Evolutionary conservation across 1,139 yeast genomes (phyloP), one percentile per base, ranked within the genome.

Genomic region (Yamadazyma conglobata): DNA sequence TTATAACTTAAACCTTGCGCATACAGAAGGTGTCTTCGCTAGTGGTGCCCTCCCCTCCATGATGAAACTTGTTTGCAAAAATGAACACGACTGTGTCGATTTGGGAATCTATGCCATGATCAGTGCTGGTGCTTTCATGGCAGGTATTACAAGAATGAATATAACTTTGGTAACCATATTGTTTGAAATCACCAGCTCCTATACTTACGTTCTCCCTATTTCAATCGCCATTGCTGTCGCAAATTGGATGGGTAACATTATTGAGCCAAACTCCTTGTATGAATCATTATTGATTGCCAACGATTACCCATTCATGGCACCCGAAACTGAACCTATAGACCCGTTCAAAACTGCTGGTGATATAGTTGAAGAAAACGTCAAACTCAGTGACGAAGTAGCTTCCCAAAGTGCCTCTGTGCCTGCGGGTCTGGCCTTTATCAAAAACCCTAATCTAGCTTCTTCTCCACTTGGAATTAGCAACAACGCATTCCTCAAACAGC

Each of bases 61-160:
- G 3, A 43, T 49, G 47, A 33, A 39, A n/a, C 42, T 44, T 27
- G 46, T 44, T 28, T 58, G 45, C 40, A 33, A 35, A 4, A 30
- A 38, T 5, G 44, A 48, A 5, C 33, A 24, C 5, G 30, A 27
- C 3, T 58, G 74, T 49, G 58, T 70, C n/a, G 77, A 70, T 38
- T 59, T 75, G 35, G 84, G 83, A 0, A 73, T 76, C n/a, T 77
- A 77, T 49, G 71, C 82, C 4, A 74, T 77, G 77, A 76, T 77
- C 2, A 73, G 79, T 7, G 83, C 83, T 0, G 84, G 83, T 4
- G 79, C 83, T 1, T 76, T 76, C 39, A 73, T 77, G 78, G 84
- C 83, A 0, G 84, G 84, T 2, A 76, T 77, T 3, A 77, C 84
- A 1, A 57, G 83, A 38, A 77, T 77, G 84, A 77, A 77, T 35